Percentiles rank a stretch among this genome's conserved stretches.
Evolutionary conservation across 257 asterid genomes (phyloP).

Genomic region (Fraxinus anomala): DNA sequence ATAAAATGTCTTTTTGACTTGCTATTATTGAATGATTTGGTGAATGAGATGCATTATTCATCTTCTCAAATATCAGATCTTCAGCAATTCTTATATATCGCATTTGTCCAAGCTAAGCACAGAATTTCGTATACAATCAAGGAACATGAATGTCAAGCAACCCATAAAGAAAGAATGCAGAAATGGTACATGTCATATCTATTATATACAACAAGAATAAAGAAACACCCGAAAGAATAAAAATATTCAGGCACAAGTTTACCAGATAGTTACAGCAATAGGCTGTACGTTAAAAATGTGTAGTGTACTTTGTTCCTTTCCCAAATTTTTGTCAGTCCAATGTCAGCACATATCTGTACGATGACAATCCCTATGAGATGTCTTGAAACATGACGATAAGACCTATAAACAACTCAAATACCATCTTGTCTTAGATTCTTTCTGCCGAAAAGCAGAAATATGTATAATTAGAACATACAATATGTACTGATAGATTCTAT

Average conservation of each 20-base stretch:
- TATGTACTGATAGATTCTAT: background rate
- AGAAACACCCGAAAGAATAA: background rate
- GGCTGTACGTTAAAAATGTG: background rate
- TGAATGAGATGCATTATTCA: background rate
- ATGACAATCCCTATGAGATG: slow-evolving; percentile 24
- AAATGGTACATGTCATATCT: background rate
- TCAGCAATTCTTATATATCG: background rate
- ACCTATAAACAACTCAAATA: slow-evolving; percentile 17
- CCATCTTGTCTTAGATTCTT: background rate
- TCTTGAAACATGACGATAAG: slow-evolving; percentile 2
- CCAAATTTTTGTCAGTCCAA: background rate
- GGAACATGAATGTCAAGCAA: background rate
- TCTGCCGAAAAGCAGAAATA: background rate
- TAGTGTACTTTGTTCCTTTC: background rate
- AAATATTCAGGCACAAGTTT: background rate
- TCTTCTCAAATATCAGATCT: background rate
- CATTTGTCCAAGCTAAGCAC: too few species aligned
- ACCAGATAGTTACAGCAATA: background rate
- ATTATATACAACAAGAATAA: background rate
- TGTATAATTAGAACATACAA: background rate
- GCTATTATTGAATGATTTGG: background rate
- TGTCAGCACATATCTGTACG: slow-evolving; percentile 15
- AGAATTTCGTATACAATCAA: background rate
- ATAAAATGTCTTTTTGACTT: slow-evolving; percentile 21
- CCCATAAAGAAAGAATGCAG: background rate